Conservation (phyloP, 768 basidiomycete genomes). For the Sutorius australiensis region DNA sequence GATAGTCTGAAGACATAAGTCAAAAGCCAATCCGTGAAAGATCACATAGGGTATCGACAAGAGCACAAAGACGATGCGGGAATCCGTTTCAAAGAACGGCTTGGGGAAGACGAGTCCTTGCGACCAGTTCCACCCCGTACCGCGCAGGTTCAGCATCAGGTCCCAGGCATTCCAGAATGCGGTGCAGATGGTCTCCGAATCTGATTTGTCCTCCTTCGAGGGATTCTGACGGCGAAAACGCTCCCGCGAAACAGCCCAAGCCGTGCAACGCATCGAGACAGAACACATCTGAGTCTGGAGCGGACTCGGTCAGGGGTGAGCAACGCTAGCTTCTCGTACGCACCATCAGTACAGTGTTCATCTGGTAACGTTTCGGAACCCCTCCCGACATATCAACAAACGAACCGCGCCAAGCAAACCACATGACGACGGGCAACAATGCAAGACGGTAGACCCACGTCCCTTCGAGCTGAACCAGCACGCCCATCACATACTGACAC, state of each 20-base stretch:
- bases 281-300: conserved; percentile 14
- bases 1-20: conserved; percentile 11
- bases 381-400: conserved; percentile 24
- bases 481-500: conserved; percentile 48
- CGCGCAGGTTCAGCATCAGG: conserved; percentile 17
- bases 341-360: conserved; percentile 20
- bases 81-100: conserved; percentile 12
- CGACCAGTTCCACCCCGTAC: conserved; percentile 29
- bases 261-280: conserved; percentile 9
- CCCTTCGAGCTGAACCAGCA: conserved; percentile 49
- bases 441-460: conserved; percentile 42
- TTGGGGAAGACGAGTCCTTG: conserved; percentile 12
- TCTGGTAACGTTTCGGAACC: conserved; percentile 5
- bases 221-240: conserved; percentile 9
- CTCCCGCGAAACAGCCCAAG: conserved; percentile 17
- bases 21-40: conserved; percentile 4
- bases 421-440: conserved; percentile 45
- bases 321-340: background rate
- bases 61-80: conserved; percentile 14
- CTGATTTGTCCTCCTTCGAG: background rate
- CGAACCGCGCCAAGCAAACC: conserved; percentile 40
- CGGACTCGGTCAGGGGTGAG: background rate
- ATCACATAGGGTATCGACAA: conserved; percentile 6
- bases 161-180: conserved; percentile 28
- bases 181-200: conserved; percentile 1